Percentiles rank a stretch among this genome's conserved stretches.
These are phyloP conservation scores for Hortaea werneckii DNA, from an alignment of 2,329 filamentous ascomycete genomes.

Conservation along the genomic window DNA sequence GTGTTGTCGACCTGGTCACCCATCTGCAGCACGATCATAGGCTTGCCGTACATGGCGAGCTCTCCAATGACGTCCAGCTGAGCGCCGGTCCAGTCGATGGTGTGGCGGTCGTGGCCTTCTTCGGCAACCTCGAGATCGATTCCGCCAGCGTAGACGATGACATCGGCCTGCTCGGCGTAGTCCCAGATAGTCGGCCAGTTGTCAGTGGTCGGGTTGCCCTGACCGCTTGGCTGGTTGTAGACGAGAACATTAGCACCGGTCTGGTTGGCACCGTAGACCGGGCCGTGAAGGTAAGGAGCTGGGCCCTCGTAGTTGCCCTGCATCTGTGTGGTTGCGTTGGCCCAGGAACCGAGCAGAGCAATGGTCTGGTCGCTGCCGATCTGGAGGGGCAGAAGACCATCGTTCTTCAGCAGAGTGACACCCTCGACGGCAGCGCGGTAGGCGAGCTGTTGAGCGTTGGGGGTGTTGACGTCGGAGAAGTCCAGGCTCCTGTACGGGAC, in stretches of 20 bases:
- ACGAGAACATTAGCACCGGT: constrained; percentile 39
- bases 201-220: constrained; percentile 25
- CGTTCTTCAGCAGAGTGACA: constrained; percentile 44
- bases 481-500: constrained; percentile 43
- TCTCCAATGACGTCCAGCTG: constrained; percentile 44
- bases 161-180: constrained; percentile 37
- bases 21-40: constrained; percentile 43
- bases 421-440: constrained; percentile 41
- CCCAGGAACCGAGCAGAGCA: constrained; percentile 50
- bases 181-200: constrained; percentile 20
- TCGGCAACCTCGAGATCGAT: constrained; percentile 44
- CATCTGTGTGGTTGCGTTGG: constrained; percentile 47
- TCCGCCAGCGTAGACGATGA: constrained; percentile 46
- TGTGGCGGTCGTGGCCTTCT: constrained; percentile 43
- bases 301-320: constrained; percentile 50
- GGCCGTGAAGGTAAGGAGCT: constrained; percentile 46
- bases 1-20: constrained; percentile 45
- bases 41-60: constrained; percentile 39
- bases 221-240: constrained; percentile 28
- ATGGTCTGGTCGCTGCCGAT: constrained; percentile 32
- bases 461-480: constrained; percentile 47
- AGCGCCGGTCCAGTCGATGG: constrained; percentile 42
- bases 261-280: constrained; percentile 40
- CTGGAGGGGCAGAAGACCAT: constrained; percentile 37
- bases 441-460: constrained; percentile 45